These are phyloP conservation scores for Neurospora sp. DNA, from an alignment of 2,329 filamentous ascomycete species.

Conservation along the genomic window DNA sequence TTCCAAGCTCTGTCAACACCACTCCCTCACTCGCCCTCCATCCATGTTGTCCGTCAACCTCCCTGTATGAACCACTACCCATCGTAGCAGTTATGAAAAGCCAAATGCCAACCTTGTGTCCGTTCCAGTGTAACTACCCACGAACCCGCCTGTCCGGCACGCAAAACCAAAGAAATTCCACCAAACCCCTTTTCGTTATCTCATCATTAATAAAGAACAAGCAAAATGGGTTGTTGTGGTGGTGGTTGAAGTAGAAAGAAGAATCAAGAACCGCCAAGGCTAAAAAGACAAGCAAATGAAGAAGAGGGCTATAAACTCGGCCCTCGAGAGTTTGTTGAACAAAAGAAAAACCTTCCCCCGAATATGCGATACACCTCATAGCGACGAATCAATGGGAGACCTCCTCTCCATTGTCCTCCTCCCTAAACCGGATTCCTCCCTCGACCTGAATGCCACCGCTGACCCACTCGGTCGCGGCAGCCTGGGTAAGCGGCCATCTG, in stretches of 20 bases:
- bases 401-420: constrained; percentile 49
- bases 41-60: not conserved
- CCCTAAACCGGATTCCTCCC: constrained; percentile 48
- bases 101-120: not conserved
- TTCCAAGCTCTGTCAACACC: not conserved
- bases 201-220: not conserved
- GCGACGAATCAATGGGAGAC: constrained; percentile 26
- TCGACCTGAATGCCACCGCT: constrained; percentile 60
- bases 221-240: not conserved
- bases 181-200: not conserved
- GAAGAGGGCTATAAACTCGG: not conserved
- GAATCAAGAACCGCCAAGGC: not conserved
- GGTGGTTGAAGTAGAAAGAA: not conserved
- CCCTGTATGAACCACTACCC: not conserved
- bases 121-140: not conserved
- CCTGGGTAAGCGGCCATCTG: constrained; percentile 65
- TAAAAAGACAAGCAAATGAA: not conserved
- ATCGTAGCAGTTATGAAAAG: not conserved
- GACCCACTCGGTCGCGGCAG: constrained; percentile 69
- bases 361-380: not conserved
- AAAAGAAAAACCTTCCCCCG: not conserved
- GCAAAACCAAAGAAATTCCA: not conserved
- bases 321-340: not conserved
- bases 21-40: not conserved
- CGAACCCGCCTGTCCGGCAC: not conserved